phyloP scores from a whole-genome alignment of 2,329 filamentous ascomycete genomes.

The Akanthomyces uredinophilus region DNA sequence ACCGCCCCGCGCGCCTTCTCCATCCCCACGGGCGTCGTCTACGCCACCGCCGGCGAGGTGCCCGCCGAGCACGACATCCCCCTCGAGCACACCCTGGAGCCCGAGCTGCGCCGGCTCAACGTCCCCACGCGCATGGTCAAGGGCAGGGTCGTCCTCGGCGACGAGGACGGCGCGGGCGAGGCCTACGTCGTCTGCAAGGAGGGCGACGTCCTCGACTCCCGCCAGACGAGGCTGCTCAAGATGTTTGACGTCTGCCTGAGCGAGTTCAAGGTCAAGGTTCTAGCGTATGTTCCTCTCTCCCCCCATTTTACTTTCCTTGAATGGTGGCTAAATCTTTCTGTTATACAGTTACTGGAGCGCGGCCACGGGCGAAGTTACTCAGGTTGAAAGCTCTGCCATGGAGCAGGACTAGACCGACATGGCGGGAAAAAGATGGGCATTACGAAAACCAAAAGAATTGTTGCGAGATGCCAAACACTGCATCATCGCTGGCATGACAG shows the following conservation, averaged over 20 bases:
- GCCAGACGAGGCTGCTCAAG: conserved; percentile 91
- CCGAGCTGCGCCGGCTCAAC: conserved; percentile 80
- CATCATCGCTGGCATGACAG: conserved; percentile 11
- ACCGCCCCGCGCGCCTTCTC: conserved; percentile 68
- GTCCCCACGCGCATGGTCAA: conserved; percentile 85
- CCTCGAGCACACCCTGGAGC: conserved; percentile 83
- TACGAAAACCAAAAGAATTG: neutral
- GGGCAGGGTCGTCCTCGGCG: conserved; percentile 74
- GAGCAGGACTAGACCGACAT: conserved; percentile 20
- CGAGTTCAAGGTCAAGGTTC: conserved; percentile 78
- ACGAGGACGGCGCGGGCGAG: conserved; percentile 46
- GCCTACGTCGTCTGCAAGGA: conserved; percentile 78
- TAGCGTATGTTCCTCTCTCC: conserved; percentile 53
- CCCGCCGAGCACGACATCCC: conserved; percentile 77
- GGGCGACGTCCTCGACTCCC: conserved; percentile 78
- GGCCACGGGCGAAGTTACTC: conserved; percentile 53
- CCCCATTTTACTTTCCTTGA: neutral
- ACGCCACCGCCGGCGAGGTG: conserved; percentile 75
- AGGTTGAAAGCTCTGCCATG: conserved; percentile 39
- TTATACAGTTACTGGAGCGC: conserved; percentile 54
- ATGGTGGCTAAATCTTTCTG: conserved; percentile 16
- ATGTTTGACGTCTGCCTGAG: conserved; percentile 86
- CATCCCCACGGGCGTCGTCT: conserved; percentile 78
- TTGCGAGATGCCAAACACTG: neutral
- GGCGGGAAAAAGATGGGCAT: neutral